Evolutionary conservation across 2,329 filamentous ascomycete species (phyloP), one percentile per base, ranked within the genome.

Genomic region (Hypoxylon rubiginosum): DNA sequence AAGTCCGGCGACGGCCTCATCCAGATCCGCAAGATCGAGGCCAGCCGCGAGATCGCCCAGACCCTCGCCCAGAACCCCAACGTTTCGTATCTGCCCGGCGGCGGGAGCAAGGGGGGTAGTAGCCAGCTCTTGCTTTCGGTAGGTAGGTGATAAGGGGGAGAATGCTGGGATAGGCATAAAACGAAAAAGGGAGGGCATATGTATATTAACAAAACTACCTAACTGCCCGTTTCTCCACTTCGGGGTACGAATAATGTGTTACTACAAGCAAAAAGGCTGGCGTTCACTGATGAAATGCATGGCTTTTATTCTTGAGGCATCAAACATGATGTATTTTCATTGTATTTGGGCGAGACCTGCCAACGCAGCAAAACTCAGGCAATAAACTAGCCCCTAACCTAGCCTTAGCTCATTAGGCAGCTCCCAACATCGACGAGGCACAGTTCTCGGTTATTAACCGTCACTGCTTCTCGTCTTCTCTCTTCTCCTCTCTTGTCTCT

Each of bases 1-100:
- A 97, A 97, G 89, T 88, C 89, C 63, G 96, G 96, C 72, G 95
- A 97, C 80, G 96, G 96, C 46, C 85, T 99, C 75, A 92, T 99
- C 72, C 90, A 96, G 88, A 98, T 99, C 81, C 87, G 96, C 85
- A 91, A 95, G 85, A 97, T 99, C 76, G 96, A 99, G 85, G 97
- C 96, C 13, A 94, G 93, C 79, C 93, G 91, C 80, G 97, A 99
- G 76, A 97, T 99, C 81, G 96, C 96, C 9, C 89, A 94, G 82
- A 95, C 94, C 72, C 82, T 99, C 76, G 89, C 95, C 19, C 84
- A 84, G 64, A 99, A 99, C 83, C 94, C 96, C 66, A 98, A 99
- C 75, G 94, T 99, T 58, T 94, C 94, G 51, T 99, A 99, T 81
- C 82, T 99, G 69, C 96, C 96, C 2, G 89, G 92, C 73, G 89